phyloP scores from a whole-genome alignment of 495 filamentous ascomycete genomes.

The Neurospora sp. region DNA sequence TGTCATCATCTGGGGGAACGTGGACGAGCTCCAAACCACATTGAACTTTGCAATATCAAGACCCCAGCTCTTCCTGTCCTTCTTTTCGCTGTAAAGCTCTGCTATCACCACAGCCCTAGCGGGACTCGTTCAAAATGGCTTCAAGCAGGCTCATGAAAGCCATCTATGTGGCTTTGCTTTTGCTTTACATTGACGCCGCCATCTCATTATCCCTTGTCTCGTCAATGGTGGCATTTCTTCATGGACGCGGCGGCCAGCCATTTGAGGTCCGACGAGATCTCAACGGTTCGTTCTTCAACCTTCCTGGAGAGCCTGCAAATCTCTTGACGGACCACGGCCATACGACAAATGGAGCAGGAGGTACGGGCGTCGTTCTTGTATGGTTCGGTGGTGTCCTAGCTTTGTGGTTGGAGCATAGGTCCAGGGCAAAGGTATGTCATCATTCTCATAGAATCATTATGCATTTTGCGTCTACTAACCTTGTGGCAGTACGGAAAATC shows the following conservation, averaged over 20 bases:
- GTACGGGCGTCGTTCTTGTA: slow-evolving; percentile 38
- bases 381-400: slow-evolving; percentile 35
- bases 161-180: slow-evolving; percentile 20
- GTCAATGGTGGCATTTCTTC: slow-evolving; percentile 39
- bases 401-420: slow-evolving; percentile 24
- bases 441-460: neutral
- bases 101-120: neutral
- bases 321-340: slow-evolving; percentile 39
- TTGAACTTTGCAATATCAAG: neutral
- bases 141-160: slow-evolving; percentile 2
- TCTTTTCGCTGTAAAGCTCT: neutral
- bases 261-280: slow-evolving; percentile 19
- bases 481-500: slow-evolving; percentile 8
- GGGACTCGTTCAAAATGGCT: neutral
- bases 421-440: slow-evolving; percentile 12
- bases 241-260: slow-evolving; percentile 25
- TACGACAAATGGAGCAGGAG: slow-evolving; percentile 39
- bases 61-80: neutral
- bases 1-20: neutral
- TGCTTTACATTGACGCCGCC: slow-evolving; percentile 32
- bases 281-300: slow-evolving; percentile 17
- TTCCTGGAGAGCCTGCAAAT: slow-evolving; percentile 30
- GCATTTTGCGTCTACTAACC: slow-evolving; percentile 3
- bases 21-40: neutral
- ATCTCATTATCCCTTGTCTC: slow-evolving; percentile 37